A percentile compares a stretch with the other conserved stretches of the same genome.
These are phyloP conservation scores for Blastocystis sp. DNA, from an alignment of 352 stramenopile genomes.

Conservation along the genomic window DNA sequence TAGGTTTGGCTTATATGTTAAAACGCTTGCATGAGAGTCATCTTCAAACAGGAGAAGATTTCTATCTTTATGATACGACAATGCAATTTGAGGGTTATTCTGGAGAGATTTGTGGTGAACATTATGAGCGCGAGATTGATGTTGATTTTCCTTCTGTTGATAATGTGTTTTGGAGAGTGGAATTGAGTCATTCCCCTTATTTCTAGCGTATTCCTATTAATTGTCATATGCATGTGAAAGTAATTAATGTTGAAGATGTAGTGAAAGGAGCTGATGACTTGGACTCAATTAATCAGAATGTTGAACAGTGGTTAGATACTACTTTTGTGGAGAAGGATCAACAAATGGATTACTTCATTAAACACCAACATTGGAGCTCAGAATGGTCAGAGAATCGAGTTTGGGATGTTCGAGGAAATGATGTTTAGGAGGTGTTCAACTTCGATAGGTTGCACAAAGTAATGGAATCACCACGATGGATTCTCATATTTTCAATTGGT, in stretches of 20 bases:
- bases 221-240: conserved; percentile 15
- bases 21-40: neutral
- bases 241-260: neutral
- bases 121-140: neutral
- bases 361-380: neutral
- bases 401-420: neutral
- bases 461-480: neutral
- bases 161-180: neutral
- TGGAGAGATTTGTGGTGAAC: conserved; percentile 41
- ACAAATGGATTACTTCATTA: conserved; percentile 50
- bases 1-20: conserved; percentile 13
- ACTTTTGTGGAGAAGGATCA: conserved; percentile 36
- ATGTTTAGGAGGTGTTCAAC: conserved; percentile 12
- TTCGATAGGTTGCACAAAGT: neutral
- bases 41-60: neutral
- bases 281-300: neutral
- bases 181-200: neutral
- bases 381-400: conserved; percentile 41
- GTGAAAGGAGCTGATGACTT: neutral
- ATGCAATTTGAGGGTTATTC: conserved; percentile 56
- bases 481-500: neutral
- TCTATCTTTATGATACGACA: conserved; percentile 39
- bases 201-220: neutral
- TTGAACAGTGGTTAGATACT: conserved; percentile 45
- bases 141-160: neutral